A percentile compares a stretch with the other conserved stretches of the same genome.
Conservation (phyloP, 257 asterid genomes). For the Cinchona pubescens region DNA sequence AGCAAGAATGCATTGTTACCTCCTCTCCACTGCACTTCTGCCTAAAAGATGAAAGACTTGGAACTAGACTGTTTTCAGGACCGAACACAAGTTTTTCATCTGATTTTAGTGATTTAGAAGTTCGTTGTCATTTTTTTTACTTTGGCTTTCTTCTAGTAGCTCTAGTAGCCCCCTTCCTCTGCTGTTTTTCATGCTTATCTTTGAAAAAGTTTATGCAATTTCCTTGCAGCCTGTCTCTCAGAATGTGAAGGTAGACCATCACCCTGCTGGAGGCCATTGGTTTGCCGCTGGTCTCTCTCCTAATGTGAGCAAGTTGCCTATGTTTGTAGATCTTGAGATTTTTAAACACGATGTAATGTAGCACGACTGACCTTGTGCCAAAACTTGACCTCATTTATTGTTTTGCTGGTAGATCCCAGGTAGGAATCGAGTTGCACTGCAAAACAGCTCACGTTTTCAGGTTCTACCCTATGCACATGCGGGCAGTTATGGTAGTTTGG, state of each 20-base stretch:
- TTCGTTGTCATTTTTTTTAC: not conserved
- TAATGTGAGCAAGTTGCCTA: constrained; percentile 60
- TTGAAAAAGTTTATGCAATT: constrained; percentile 11
- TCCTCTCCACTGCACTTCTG: not conserved
- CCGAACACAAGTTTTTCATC: not conserved
- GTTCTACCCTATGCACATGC: constrained; percentile 68
- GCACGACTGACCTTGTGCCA: constrained; percentile 10
- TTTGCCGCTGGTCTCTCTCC: constrained; percentile 99
- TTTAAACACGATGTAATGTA: constrained; percentile 11
- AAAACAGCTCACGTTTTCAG: constrained; percentile 81
- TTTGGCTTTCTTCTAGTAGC: too few relatives aligned
- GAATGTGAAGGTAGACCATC: constrained; percentile 83
- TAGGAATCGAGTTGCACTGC: constrained; percentile 58
- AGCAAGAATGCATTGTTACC: not conserved
- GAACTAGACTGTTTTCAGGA: not conserved
- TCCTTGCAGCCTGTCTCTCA: constrained; percentile 75
- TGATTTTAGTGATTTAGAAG: not conserved
- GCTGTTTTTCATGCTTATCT: constrained; percentile 1
- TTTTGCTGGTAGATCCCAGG: constrained; percentile 56
- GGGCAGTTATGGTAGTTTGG: constrained; percentile 94
- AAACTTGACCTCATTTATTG: constrained; percentile 1
- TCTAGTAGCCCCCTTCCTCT: not conserved
- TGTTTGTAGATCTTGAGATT: constrained; percentile 1
- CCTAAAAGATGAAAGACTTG: not conserved
- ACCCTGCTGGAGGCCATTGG: constrained; percentile 99